Base-by-base conservation (phyloP, 345 rosid genomes). In the Citrus sinensis region DNA sequence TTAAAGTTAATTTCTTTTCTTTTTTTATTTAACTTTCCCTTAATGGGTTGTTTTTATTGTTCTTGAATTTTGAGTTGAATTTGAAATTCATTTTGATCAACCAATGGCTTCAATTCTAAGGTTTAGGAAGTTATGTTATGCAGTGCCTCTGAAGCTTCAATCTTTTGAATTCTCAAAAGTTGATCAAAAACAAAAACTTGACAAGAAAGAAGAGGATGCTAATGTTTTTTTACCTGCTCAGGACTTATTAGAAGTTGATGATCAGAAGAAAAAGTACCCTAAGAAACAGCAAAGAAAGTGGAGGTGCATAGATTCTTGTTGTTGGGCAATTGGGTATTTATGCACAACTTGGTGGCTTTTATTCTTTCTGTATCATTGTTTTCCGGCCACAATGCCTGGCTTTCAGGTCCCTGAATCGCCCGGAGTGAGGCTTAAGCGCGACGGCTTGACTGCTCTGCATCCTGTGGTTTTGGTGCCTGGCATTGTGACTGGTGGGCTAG, bases 381-480 rank as follows among this genome's bases (percentile, higher is more conserved):
- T 90, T 58, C 90, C 91, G 5, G 84, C 85, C 24, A 73, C 91
- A 64, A 82, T 86, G 76, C 87, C 87, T 1, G 89, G 90, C 40
- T 83, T 88, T 78, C 91, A 83, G 59, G 85, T 76, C 39, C 88
- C 91, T 6, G 92, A 89, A 79, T 82, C 89, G 4, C 89, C 92
- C 0, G 92, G 95, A 6, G 51, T 71, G 4, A 81, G 90, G 88
- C 88, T 92, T 20, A 83, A 80, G 76, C 75, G 87, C 0, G 97
- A 93, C 51, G 94, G 97, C 42, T 61, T 90, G 51, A 80, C 74
- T 5, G 89, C 89, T 9, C 83, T 85, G 63, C 96, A 93, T 74
- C 97, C 93, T 7, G 92, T 93, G n/a, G 86, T 92, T 79, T 78
- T 93, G 67, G 91, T 93, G 60, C 98, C 98, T 0, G 98, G 98